Conservation (phyloP, 164 flowering plant genomes). For the Vitis cinerea region DNA sequence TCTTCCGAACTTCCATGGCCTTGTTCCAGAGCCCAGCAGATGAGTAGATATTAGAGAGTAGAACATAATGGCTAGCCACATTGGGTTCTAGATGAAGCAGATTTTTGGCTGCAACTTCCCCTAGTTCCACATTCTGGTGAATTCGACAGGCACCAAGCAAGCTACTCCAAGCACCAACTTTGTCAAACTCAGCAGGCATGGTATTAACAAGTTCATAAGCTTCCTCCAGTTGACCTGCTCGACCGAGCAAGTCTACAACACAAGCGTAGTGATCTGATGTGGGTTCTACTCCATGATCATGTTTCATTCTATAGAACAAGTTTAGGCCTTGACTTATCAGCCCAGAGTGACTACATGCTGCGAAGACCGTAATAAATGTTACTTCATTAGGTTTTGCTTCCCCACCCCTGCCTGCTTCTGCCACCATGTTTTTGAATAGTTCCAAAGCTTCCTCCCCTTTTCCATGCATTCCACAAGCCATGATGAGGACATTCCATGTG, state of each 20-base stretch:
- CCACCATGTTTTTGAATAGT: constrained; percentile 44
- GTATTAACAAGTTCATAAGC: constrained; percentile 51
- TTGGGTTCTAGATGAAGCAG: constrained; percentile 62
- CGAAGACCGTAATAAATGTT: constrained; percentile 67
- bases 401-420: constrained; percentile 18
- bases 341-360: constrained; percentile 81
- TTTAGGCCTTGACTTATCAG: constrained; percentile 60
- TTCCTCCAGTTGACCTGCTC: constrained; percentile 66
- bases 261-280: constrained; percentile 76
- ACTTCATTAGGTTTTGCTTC: constrained; percentile 63
- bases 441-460: constrained; percentile 57
- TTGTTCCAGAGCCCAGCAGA: constrained; percentile 76
- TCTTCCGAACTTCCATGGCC: constrained; percentile 53
- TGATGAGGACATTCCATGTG: constrained; percentile 79
- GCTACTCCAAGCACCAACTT: constrained; percentile 71
- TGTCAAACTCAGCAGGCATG: constrained; percentile 52
- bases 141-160: constrained; percentile 78
- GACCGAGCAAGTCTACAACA: constrained; percentile 79
- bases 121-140: constrained; percentile 61
- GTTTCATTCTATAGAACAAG: constrained; percentile 59
- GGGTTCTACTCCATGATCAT: constrained; percentile 56
- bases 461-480: constrained; percentile 96
- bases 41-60: constrained; percentile 76
- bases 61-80: constrained; percentile 78
- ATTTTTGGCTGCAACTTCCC: constrained; percentile 61